phyloP scores from a whole-genome alignment of 306 rosid species.

The Citrullus colocynthis region DNA sequence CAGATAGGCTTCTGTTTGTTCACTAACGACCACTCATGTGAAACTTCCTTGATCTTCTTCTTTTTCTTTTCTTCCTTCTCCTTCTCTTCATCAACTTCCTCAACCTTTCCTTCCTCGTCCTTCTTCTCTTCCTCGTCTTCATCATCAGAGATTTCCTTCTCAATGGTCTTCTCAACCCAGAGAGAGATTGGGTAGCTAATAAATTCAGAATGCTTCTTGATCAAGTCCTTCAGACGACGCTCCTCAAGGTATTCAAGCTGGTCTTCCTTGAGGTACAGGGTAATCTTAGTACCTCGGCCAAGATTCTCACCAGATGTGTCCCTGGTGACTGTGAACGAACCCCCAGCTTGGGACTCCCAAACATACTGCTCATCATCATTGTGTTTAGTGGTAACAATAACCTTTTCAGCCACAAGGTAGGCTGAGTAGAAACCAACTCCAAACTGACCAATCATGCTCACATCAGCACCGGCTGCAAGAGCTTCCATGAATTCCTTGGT shows the following conservation, averaged over 20 bases:
- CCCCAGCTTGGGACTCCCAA: constrained; percentile 26
- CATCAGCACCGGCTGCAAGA: neutral
- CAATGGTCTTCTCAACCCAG: constrained; percentile 19
- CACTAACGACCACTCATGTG: constrained; percentile 16
- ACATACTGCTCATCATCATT: constrained; percentile 21
- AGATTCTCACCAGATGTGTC: constrained; percentile 14
- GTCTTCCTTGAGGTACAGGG: constrained; percentile 21
- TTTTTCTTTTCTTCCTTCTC: constrained; percentile 11
- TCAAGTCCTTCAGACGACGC: constrained; percentile 16
- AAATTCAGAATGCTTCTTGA: constrained; percentile 11
- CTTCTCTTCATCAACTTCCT: constrained; percentile 19
- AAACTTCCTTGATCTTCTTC: constrained; percentile 20
- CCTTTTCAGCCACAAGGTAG: constrained; percentile 6
- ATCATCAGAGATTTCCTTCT: constrained; percentile 19
- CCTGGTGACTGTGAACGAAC: constrained; percentile 18
- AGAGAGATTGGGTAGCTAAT: constrained; percentile 25
- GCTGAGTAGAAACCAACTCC: constrained; percentile 5
- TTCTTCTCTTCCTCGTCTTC: constrained; percentile 19
- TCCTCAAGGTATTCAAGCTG: constrained; percentile 21
- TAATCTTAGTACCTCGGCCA: constrained; percentile 20
- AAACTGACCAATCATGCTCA: neutral
- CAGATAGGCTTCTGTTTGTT: constrained; percentile 27
- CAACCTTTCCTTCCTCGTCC: constrained; percentile 21
- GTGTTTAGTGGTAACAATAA: constrained; percentile 17
- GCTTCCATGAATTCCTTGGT: constrained; percentile 3